These are phyloP conservation scores for Lablab purpureus DNA, from an alignment of 306 rosid genomes.

Conservation along the genomic window DNA sequence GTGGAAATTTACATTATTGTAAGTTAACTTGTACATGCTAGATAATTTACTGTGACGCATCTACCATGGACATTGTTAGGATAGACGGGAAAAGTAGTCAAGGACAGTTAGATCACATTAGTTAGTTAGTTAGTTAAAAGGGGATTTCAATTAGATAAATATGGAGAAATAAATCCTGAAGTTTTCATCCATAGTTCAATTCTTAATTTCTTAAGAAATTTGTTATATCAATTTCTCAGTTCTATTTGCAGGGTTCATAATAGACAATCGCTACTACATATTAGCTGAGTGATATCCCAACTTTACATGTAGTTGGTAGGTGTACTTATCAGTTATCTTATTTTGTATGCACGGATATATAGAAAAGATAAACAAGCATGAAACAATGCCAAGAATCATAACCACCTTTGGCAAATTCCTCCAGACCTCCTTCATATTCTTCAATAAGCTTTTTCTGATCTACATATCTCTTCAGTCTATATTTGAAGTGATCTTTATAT, in stretches of 20 bases:
- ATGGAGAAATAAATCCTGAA: background rate
- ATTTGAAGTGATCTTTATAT: conserved; percentile 74
- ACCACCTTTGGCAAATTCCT: conserved; percentile 85
- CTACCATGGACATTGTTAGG: conserved; percentile 14
- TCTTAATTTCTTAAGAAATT: background rate
- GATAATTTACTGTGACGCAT: conserved; percentile 10
- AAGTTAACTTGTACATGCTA: conserved; percentile 5
- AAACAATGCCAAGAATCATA: conserved; percentile 37
- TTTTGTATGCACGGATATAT: conserved; percentile 22
- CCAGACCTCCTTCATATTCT: conserved; percentile 80
- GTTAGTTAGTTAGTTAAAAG: background rate
- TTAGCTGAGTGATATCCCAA: conserved; percentile 18
- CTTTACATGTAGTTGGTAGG: background rate
- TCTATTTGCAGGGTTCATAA: conserved; percentile 6
- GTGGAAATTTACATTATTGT: background rate
- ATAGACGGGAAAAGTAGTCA: background rate
- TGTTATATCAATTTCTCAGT: background rate
- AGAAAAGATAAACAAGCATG: conserved; percentile 9
- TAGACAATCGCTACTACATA: conserved; percentile 23
- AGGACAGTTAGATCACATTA: background rate
- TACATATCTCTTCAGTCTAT: conserved; percentile 65
- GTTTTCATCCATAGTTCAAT: background rate
- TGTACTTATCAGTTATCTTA: conserved; percentile 1
- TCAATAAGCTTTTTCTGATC: conserved; percentile 77
- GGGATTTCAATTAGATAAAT: background rate